Percentiles rank a stretch among this genome's conserved stretches.
Conservation (phyloP, 2,329 filamentous ascomycete species). For the Gaeumannomyces tritici region DNA sequence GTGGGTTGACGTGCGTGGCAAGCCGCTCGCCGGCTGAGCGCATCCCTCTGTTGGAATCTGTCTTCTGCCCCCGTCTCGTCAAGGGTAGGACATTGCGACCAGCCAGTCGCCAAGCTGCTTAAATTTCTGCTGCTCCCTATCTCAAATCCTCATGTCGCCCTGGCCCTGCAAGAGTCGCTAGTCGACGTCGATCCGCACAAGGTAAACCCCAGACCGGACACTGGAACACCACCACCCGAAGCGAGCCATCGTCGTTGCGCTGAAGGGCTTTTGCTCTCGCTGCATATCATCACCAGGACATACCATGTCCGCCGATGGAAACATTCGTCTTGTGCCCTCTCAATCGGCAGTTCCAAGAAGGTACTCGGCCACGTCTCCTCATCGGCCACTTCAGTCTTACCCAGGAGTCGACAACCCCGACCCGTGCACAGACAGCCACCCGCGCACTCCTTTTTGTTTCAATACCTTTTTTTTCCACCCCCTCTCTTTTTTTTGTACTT, state of each 20-base stretch:
- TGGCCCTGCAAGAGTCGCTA: too few relatives aligned
- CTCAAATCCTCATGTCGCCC: neutral
- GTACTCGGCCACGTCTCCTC: too few relatives aligned
- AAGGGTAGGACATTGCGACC: conserved; percentile 7
- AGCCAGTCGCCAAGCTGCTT: neutral
- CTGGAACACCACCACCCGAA: neutral
- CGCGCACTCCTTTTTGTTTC: neutral
- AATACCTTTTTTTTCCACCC: neutral
- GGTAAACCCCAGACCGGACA: neutral
- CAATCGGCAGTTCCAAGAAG: neutral
- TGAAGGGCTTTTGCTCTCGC: neutral
- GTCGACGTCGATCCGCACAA: neutral
- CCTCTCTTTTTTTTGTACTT: neutral
- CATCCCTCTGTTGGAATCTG: neutral
- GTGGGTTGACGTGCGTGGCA: conserved; percentile 35
- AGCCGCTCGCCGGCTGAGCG: conserved; percentile 11
- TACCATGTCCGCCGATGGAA: too few relatives aligned
- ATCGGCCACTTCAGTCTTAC: neutral
- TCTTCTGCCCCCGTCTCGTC: conserved; percentile 6
- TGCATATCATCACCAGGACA: neutral
- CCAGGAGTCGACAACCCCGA: neutral
- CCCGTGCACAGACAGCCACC: neutral
- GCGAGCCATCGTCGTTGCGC: neutral
- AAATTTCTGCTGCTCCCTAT: neutral
- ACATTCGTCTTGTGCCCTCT: neutral